Evolutionary conservation across 768 basidiomycete species (phyloP).

Genomic region (Boletus reticuloceps): DNA sequence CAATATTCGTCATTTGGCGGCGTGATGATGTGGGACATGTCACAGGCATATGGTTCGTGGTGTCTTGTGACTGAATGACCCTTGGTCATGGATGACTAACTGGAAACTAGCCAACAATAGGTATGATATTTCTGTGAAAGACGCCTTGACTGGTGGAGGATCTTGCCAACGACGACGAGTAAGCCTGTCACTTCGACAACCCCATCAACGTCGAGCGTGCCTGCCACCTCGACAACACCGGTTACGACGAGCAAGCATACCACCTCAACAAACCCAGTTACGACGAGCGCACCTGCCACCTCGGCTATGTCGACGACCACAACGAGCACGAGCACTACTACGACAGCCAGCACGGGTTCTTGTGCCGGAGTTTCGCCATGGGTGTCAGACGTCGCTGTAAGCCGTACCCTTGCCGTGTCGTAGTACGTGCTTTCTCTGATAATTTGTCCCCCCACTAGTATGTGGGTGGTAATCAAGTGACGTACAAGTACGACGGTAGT

Average conservation of each 20-base stretch:
- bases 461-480: slow-evolving; percentile 41
- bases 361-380: slow-evolving; percentile 47
- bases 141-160: slow-evolving; percentile 42
- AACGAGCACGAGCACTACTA: slow-evolving; percentile 3
- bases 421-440: background rate
- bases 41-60: slow-evolving; percentile 41
- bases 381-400: slow-evolving; percentile 38
- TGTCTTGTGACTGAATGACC: background rate
- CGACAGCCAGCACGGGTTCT: slow-evolving; percentile 19
- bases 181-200: slow-evolving; percentile 21
- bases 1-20: slow-evolving; percentile 47
- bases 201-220: background rate
- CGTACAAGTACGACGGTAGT: slow-evolving; percentile 36
- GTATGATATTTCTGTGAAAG: slow-evolving; percentile 61
- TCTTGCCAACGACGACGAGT: background rate
- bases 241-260: background rate
- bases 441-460: slow-evolving; percentile 33
- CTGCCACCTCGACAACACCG: background rate
- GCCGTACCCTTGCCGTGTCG: slow-evolving; percentile 7
- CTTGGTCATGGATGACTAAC: background rate
- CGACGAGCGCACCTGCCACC: slow-evolving; percentile 1
- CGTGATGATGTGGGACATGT: slow-evolving; percentile 45
- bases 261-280: background rate
- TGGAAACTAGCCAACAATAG: slow-evolving; percentile 46
- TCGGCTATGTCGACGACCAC: slow-evolving; percentile 7